Conservation (phyloP, 116 monocot genomes). For the Cymodocea nodosa region DNA sequence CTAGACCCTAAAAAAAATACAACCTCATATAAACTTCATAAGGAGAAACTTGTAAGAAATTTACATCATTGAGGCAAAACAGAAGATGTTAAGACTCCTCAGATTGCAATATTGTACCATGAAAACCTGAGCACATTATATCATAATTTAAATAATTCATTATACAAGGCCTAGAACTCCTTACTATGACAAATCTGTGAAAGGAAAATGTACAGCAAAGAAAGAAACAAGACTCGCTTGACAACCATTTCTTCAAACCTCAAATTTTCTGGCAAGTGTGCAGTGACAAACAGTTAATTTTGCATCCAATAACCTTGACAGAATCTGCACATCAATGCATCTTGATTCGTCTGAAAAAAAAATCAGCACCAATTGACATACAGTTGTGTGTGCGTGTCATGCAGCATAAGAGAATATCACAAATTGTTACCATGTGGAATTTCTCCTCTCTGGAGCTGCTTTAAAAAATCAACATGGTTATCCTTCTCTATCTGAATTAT, state of each 20-base stretch:
- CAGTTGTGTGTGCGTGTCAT: background rate
- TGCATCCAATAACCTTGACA: slow-evolving; percentile 71
- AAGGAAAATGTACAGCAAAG: background rate
- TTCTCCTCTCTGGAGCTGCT: slow-evolving; percentile 17
- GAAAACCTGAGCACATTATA: too few relatives aligned
- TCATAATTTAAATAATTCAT: too few relatives aligned
- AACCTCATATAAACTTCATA: too few relatives aligned
- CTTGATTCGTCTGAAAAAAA: slow-evolving; percentile 37
- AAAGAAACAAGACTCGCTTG: background rate
- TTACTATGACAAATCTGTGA: background rate
- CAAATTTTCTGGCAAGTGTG: slow-evolving; percentile 25
- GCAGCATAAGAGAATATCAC: background rate
- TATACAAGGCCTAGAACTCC: too few relatives aligned
- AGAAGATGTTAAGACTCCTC: too few relatives aligned
- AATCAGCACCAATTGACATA: background rate
- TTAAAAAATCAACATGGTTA: slow-evolving; percentile 41
- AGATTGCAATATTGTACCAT: too few relatives aligned
- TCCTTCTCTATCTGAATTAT: slow-evolving; percentile 72
- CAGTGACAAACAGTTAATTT: slow-evolving; percentile 74
- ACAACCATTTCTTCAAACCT: slow-evolving; percentile 13
- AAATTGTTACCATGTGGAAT: slow-evolving; percentile 22
- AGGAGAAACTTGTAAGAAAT: too few relatives aligned
- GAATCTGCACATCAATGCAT: slow-evolving; percentile 45
- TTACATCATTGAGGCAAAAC: too few relatives aligned
- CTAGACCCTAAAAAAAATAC: too few relatives aligned